A percentile compares a stretch with the other conserved stretches of the same genome.
Conservation (phyloP, 192 early-diverging fungal species). For the Backusella sp. region DNA sequence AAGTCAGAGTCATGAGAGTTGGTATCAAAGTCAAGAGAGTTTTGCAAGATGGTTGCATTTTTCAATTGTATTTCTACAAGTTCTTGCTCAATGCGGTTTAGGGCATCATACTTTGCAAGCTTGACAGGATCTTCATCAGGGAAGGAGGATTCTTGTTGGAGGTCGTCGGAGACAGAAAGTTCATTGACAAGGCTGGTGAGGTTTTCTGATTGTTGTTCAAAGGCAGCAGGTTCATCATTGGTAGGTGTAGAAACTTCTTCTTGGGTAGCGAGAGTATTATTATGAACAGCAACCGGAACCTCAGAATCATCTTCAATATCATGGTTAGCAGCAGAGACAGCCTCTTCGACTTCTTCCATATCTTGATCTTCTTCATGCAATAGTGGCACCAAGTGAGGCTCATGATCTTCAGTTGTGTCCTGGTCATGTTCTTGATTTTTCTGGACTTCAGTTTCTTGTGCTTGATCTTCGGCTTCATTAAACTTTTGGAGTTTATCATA, state of each 20-base stretch:
- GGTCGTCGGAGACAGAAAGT: not conserved
- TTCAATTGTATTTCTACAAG: slow-evolving; percentile 7
- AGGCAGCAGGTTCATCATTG: not conserved
- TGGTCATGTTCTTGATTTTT: not conserved
- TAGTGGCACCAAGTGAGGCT: not conserved
- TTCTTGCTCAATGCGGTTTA: slow-evolving; percentile 7
- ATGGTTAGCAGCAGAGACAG: not conserved
- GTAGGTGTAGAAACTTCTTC: not conserved
- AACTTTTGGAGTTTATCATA: not conserved
- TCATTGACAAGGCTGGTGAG: not conserved
- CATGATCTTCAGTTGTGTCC: not conserved
- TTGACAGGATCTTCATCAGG: slow-evolving; percentile 2
- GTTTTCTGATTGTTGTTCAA: not conserved
- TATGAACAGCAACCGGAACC: not conserved
- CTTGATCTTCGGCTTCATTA: not conserved
- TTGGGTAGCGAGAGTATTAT: not conserved
- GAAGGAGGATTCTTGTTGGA: not conserved
- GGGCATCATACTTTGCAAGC: slow-evolving; percentile 9
- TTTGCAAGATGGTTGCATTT: not conserved
- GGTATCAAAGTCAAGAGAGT: slow-evolving; percentile 7
- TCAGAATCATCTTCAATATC: not conserved
- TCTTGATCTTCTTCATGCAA: not conserved
- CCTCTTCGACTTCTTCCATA: not conserved
- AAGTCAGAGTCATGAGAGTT: not conserved
- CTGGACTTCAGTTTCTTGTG: not conserved